Conservation (phyloP, 306 rosid species). For the Vicia faba region DNA sequence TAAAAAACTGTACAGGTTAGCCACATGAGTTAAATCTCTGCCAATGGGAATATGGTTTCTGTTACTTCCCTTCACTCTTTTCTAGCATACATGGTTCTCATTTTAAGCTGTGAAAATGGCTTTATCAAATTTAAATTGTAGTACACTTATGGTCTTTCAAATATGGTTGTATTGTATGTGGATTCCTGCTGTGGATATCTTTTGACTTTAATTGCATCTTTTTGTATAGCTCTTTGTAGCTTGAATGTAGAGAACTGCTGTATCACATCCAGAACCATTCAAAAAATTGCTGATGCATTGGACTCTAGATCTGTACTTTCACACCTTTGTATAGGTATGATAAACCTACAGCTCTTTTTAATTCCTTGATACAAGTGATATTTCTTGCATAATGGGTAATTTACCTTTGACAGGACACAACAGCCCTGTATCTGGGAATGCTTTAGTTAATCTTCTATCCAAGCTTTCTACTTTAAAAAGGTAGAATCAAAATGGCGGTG, state of each 20-base stretch:
- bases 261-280: conserved; percentile 82
- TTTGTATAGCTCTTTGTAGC: conserved; percentile 66
- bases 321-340: conserved; percentile 74
- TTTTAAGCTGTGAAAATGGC: conserved; percentile 14
- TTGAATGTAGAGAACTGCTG: conserved; percentile 79
- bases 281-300: conserved; percentile 72
- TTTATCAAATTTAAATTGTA: conserved; percentile 3
- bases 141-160: conserved; percentile 8
- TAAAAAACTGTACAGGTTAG: conserved; percentile 77
- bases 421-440: conserved; percentile 69
- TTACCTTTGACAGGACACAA: conserved; percentile 68
- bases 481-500: conserved; percentile 44
- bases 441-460: conserved; percentile 57
- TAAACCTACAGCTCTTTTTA: conserved; percentile 31
- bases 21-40: conserved; percentile 33
- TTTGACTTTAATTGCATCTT: conserved; percentile 33
- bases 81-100: conserved; percentile 32
- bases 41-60: conserved; percentile 28
- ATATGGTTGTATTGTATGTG: conserved; percentile 30
- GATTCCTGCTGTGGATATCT: conserved; percentile 17
- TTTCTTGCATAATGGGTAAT: conserved; percentile 28
- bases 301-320: conserved; percentile 61
- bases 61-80: conserved; percentile 21
- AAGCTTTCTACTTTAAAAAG: conserved; percentile 80
- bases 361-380: conserved; percentile 10